Evolutionary conservation across 2,329 filamentous ascomycete species (phyloP).

Genomic region (Sporothrix dimorphospora): DNA sequence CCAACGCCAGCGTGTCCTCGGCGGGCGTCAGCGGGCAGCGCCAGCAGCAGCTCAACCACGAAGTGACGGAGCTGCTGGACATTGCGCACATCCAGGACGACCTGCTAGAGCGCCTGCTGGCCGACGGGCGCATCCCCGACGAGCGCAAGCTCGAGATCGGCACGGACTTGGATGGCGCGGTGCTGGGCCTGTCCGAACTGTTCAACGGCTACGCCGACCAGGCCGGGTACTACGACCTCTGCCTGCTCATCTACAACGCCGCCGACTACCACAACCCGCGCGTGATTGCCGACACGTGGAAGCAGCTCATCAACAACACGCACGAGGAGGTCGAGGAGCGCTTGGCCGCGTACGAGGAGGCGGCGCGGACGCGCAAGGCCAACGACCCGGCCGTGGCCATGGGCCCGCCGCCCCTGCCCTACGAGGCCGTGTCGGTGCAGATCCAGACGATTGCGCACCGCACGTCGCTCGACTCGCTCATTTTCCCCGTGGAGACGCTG

Average conservation of each 20-base stretch:
- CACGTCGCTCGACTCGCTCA: conserved; percentile 65
- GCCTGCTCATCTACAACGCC: conserved; percentile 86
- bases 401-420: conserved; percentile 60
- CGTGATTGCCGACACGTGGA: conserved; percentile 84
- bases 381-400: conserved; percentile 28
- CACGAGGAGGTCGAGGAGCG: conserved; percentile 60
- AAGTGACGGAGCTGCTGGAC: conserved; percentile 84
- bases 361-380: conserved; percentile 40
- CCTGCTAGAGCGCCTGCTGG: conserved; percentile 74
- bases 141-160: conserved; percentile 68
- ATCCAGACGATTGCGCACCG: conserved; percentile 68
- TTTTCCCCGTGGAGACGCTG: conserved; percentile 65
- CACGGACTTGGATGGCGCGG: conserved; percentile 72
- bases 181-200: conserved; percentile 79
- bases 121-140: conserved; percentile 69
- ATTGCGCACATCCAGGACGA: conserved; percentile 96
- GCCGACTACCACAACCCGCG: conserved; percentile 88
- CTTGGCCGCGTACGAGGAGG: conserved; percentile 43
- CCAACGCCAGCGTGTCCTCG: conserved; percentile 84
- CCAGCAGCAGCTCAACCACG: conserved; percentile 82
- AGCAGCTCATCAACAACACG: conserved; percentile 73
- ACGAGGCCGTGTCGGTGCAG: conserved; percentile 68
- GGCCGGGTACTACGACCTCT: conserved; percentile 87
- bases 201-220: conserved; percentile 91
- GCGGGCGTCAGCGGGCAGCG: conserved; percentile 75